Evolutionary conservation across 116 monocot species (phyloP), one percentile per base, ranked within the genome.

Genomic region (Zostera marina): DNA sequence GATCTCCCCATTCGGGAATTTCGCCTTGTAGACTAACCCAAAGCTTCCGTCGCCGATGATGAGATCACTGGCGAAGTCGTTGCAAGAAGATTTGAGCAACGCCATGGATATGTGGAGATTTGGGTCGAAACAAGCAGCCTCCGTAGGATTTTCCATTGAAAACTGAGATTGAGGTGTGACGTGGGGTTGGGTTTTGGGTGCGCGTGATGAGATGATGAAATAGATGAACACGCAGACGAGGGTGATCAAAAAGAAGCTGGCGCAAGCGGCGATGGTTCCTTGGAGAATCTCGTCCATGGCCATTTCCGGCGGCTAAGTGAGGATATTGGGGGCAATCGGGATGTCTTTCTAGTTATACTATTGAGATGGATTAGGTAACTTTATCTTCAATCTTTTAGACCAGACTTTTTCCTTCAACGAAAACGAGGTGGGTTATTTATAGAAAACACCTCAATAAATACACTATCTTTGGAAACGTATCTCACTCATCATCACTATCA

Each of bases 21-120:
- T 26, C 24, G 77, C 77, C 42, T 61, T 62, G 73, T 77, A 77
- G 21, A 58, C 32, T 7, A 85, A 77, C 24, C 85, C 81, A 70
- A 91, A 91, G 58, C 76, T 59, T 22, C 85, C 90, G 68, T 91
- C 84, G 15, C 84, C 84, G 56, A 90, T 51, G 67, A 84, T 74
- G 52, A 62, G 57, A 61, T 78, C 74, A 11, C 78, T 15, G 39
- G 77, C 42, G 79, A 91, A 91, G 61, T 76, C 67, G 23, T 21
- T 44, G 11, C 78, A 81, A 39, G 81, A 84, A 17, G 63, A 59
- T 41, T 57, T 47, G 60, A 90, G 71, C 17, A 73, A 11, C 53
- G 48, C n/a, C n/a, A 48, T 48, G 8, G 48, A 48, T 3, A 48
- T 48, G 3, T 53, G n/a, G 47, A 75, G 65, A 21, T 71, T 41